phyloP scores from a whole-genome alignment of 805 yeast genomes.

The Helenozyma rhizophorensis region DNA sequence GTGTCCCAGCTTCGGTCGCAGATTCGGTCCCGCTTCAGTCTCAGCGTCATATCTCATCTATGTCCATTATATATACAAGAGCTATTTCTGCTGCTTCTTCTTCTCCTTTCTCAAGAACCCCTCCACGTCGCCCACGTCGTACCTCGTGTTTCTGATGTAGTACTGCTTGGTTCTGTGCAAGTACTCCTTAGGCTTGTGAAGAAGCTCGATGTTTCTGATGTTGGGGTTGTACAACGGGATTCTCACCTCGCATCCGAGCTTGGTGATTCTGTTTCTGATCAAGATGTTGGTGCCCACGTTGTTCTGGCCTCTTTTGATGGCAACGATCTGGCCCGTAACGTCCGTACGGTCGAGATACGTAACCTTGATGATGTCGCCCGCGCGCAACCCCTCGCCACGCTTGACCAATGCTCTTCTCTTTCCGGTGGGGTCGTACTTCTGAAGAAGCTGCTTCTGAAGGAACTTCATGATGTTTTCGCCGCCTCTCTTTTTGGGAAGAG shows the following conservation, averaged over 20 bases:
- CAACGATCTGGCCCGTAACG: constrained; percentile 75
- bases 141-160: constrained; percentile 76
- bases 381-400: constrained; percentile 48
- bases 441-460: constrained; percentile 48
- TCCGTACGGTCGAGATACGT: constrained; percentile 63
- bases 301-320: constrained; percentile 57
- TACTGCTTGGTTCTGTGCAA: constrained; percentile 80
- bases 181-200: constrained; percentile 69
- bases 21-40: too few species aligned
- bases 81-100: too few species aligned
- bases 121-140: constrained; percentile 66
- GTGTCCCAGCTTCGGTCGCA: too few species aligned
- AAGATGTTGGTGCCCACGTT: constrained; percentile 72
- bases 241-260: constrained; percentile 81
- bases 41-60: too few species aligned
- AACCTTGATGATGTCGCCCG: constrained; percentile 81
- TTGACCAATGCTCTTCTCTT: constrained; percentile 55
- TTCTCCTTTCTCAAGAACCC: constrained; percentile 22
- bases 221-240: constrained; percentile 79
- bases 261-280: constrained; percentile 75
- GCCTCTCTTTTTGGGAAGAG: constrained; percentile 44
- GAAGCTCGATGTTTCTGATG: constrained; percentile 68
- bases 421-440: constrained; percentile 68
- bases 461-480: constrained; percentile 43
- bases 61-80: too few species aligned